Evolutionary conservation across 495 filamentous ascomycete genomes (phyloP).

Genomic region (Xylaria bambusicola): DNA sequence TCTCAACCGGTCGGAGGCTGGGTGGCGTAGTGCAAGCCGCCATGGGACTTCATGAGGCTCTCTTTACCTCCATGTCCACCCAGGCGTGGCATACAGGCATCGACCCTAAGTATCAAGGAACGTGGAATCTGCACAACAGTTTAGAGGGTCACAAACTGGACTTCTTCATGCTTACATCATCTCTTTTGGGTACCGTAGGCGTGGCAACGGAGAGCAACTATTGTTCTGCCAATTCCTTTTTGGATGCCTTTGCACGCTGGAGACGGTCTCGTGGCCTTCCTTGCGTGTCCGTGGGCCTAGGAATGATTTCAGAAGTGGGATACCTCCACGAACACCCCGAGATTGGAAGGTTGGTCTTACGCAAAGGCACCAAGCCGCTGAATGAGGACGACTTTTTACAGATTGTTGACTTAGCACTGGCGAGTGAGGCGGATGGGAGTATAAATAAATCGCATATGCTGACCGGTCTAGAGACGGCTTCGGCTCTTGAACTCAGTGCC

Average conservation of each 20-base stretch:
- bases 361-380: constrained; percentile 32
- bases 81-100: constrained; percentile 37
- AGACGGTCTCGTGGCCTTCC: constrained; percentile 29
- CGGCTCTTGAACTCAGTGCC: not conserved
- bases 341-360: constrained; percentile 24
- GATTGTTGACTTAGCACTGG: constrained; percentile 36
- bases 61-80: constrained; percentile 44
- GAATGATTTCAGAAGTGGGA: constrained; percentile 26
- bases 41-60: constrained; percentile 47
- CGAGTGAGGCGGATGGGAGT: too few relatives aligned
- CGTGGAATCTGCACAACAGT: constrained; percentile 37
- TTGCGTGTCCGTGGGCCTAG: constrained; percentile 20
- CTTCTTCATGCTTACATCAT: constrained; percentile 42
- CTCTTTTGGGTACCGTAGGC: constrained; percentile 32
- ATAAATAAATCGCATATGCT: too few relatives aligned
- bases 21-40: constrained; percentile 35
- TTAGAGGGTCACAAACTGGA: constrained; percentile 31
- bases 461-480: not conserved
- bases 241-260: constrained; percentile 40
- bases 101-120: constrained; percentile 44
- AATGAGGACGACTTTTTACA: constrained; percentile 40
- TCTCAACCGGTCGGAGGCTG: constrained; percentile 16
- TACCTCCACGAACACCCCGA: constrained; percentile 33
- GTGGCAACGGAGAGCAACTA: constrained; percentile 41
- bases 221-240: constrained; percentile 35